Evolutionary conservation across 2,329 filamentous ascomycete genomes (phyloP).

Genomic region (Sarocladium strictum): DNA sequence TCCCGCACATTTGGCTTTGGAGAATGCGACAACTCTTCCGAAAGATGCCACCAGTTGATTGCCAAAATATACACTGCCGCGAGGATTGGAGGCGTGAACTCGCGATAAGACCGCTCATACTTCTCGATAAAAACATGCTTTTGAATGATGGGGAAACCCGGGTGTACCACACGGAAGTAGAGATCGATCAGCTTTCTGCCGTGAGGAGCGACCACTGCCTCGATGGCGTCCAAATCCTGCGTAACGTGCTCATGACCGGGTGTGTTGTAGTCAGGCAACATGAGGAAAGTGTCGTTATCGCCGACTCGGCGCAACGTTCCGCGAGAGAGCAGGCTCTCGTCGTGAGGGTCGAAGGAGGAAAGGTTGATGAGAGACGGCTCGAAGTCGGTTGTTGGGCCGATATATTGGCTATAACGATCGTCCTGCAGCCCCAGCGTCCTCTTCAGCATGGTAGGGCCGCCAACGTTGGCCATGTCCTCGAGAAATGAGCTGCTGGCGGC

Average conservation of each 20-base stretch:
- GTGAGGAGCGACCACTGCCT: slow-evolving; percentile 69
- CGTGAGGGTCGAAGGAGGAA: slow-evolving; percentile 72
- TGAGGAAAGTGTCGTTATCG: slow-evolving; percentile 71
- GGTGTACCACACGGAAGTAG: slow-evolving; percentile 77
- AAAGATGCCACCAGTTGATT: slow-evolving; percentile 81
- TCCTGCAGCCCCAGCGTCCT: slow-evolving; percentile 69
- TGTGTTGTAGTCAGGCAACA: slow-evolving; percentile 69
- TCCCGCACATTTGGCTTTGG: slow-evolving; percentile 66
- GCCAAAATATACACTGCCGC: slow-evolving; percentile 80
- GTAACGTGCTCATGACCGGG: slow-evolving; percentile 64
- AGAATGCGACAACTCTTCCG: slow-evolving; percentile 56
- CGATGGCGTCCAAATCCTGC: slow-evolving; percentile 65
- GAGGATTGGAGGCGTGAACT: slow-evolving; percentile 70
- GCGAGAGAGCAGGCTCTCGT: slow-evolving; percentile 68
- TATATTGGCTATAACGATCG: slow-evolving; percentile 76
- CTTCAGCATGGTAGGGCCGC: slow-evolving; percentile 59
- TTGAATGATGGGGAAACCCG: slow-evolving; percentile 75
- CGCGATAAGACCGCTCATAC: slow-evolving; percentile 64
- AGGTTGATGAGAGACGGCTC: slow-evolving; percentile 79
- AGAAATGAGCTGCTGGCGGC: slow-evolving; percentile 57
- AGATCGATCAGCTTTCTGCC: slow-evolving; percentile 72
- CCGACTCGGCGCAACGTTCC: slow-evolving; percentile 70
- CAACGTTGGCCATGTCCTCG: slow-evolving; percentile 66
- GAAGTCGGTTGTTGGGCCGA: slow-evolving; percentile 77
- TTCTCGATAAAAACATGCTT: slow-evolving; percentile 75